A percentile compares a stretch with the other conserved stretches of the same genome.
Evolutionary conservation across 108 stramenopile species (phyloP).

Genomic region (Nitzschia putrida): DNA sequence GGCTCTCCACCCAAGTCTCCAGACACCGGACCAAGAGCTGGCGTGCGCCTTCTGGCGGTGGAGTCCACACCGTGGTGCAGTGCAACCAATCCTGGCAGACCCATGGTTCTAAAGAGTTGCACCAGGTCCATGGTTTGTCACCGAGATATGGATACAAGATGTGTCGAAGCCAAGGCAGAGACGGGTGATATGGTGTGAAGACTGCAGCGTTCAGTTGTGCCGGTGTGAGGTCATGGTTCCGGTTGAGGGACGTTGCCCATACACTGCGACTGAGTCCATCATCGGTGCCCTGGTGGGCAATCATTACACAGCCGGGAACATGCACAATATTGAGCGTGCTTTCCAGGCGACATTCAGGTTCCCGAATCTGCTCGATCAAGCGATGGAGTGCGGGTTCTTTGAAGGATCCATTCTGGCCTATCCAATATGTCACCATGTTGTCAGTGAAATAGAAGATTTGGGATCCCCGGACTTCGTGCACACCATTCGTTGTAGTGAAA

Average conservation of each 20-base stretch:
- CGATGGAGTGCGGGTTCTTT: not conserved
- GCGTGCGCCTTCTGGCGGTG: too few species aligned
- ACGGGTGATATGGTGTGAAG: not conserved
- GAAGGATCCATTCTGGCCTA: conserved; percentile 4
- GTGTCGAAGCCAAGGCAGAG: not conserved
- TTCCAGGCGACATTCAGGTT: not conserved
- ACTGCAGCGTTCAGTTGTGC: not conserved
- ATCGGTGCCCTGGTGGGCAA: conserved; percentile 32
- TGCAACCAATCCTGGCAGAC: too few species aligned
- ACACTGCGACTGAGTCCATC: conserved; percentile 25
- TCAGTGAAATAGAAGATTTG: conserved; percentile 27
- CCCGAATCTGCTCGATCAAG: conserved; percentile 6
- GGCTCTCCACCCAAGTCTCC: too few species aligned
- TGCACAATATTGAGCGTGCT: conserved; percentile 22
- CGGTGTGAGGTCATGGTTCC: not conserved
- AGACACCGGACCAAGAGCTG: too few species aligned
- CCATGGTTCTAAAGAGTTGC: not conserved
- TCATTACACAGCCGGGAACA: conserved; percentile 23
- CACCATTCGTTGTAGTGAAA: not conserved
- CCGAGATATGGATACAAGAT: not conserved
- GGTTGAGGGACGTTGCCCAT: not conserved
- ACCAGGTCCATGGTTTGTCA: not conserved
- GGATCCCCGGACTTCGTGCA: conserved; percentile 12
- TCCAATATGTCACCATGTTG: conserved; percentile 20
- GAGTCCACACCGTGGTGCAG: too few species aligned